A percentile compares a stretch with the other conserved stretches of the same genome.
Evolutionary conservation across 2,329 filamentous ascomycete genomes (phyloP).

Genomic region (Pseudopithomyces chartarum): DNA sequence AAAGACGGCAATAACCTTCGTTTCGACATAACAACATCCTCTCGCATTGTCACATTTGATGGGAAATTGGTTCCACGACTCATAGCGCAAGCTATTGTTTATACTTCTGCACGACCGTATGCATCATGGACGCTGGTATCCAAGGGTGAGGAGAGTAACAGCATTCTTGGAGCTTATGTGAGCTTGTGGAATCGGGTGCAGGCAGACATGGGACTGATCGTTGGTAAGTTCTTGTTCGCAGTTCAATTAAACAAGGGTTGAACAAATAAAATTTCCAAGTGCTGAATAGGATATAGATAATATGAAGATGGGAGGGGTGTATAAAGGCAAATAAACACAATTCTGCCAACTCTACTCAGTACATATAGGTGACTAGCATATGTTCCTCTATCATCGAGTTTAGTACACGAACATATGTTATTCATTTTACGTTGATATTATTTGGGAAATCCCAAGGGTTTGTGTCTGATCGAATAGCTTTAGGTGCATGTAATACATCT

Average conservation of each 20-base stretch:
- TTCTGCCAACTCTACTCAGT: neutral
- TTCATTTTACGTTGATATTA: neutral
- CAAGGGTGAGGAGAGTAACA: neutral
- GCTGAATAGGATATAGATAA: conserved; percentile 2
- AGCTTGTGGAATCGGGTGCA: conserved; percentile 1
- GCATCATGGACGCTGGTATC: neutral
- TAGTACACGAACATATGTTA: neutral
- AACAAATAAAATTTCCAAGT: neutral
- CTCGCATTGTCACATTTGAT: neutral
- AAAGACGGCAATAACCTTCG: neutral
- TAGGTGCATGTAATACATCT: neutral
- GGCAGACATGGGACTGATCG: conserved; percentile 1
- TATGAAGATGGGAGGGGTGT: neutral
- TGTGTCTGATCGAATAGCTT: neutral
- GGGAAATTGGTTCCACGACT: neutral
- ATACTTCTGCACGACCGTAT: neutral
- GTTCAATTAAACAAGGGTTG: neutral
- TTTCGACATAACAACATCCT: conserved; percentile 1
- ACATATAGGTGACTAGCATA: conserved; percentile 1
- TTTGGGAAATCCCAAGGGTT: neutral
- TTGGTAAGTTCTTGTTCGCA: conserved; percentile 1
- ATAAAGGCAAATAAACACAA: neutral
- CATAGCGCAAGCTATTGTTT: conserved; percentile 1
- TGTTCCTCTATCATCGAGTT: neutral
- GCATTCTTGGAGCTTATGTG: neutral